Conservation (phyloP, 192 early-diverging fungal genomes). For the Rhizoclosmatium globosum region DNA sequence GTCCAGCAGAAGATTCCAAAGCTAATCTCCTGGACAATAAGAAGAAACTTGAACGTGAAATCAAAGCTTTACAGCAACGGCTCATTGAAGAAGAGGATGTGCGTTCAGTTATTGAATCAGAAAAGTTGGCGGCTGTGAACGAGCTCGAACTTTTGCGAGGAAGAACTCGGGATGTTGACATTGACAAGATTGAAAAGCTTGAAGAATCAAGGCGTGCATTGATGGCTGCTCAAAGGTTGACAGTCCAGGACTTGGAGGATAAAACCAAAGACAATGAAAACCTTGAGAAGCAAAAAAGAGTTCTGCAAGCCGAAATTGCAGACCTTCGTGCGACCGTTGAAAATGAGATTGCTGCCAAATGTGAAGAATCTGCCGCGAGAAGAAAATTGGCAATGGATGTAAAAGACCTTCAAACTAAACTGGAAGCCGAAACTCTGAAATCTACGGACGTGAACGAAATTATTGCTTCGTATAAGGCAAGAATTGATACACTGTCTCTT, state of each 20-base stretch:
- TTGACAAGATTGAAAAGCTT: constrained; percentile 73
- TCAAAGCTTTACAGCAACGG: constrained; percentile 58
- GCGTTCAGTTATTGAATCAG: constrained; percentile 61
- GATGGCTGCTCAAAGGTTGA: constrained; percentile 76
- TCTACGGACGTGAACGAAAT: constrained; percentile 64
- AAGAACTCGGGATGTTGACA: constrained; percentile 70
- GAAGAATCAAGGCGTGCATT: constrained; percentile 85
- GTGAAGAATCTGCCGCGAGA: constrained; percentile 65
- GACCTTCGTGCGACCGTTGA: constrained; percentile 71
- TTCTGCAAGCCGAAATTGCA: constrained; percentile 68
- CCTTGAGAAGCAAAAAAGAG: constrained; percentile 69
- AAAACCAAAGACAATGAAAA: constrained; percentile 74
- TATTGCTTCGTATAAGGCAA: constrained; percentile 60
- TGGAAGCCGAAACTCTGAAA: constrained; percentile 70
- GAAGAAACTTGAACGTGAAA: constrained; percentile 69
- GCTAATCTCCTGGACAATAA: constrained; percentile 66
- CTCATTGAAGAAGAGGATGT: constrained; percentile 65
- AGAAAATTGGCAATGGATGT: constrained; percentile 66
- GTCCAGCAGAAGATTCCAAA: constrained; percentile 71
- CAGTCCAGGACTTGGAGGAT: constrained; percentile 82
- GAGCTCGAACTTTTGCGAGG: constrained; percentile 66
- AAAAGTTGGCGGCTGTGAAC: constrained; percentile 47
- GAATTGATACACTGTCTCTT: constrained; percentile 60
- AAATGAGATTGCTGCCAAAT: constrained; percentile 68
- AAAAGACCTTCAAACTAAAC: constrained; percentile 67